A percentile compares a stretch with the other conserved stretches of the same genome.
Conservation (phyloP, 768 basidiomycete species). For the Candolleomyces efflorescens region DNA sequence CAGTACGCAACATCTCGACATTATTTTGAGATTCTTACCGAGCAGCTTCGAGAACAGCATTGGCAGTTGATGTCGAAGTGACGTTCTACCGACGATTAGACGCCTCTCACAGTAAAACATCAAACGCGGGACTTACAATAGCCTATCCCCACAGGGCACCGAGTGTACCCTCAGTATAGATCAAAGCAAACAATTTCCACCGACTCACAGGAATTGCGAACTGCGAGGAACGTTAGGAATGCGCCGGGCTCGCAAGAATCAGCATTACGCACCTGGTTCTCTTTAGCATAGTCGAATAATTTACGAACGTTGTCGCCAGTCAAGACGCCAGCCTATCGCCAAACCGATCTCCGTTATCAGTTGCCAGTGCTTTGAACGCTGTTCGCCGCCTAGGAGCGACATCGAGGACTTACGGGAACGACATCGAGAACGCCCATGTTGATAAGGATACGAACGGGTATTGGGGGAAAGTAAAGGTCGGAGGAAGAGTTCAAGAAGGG, state of each 20-base stretch:
- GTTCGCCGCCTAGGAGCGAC: not conserved
- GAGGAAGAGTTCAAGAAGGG: slow-evolving; percentile 6
- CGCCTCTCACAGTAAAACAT: not conserved
- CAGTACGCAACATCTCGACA: slow-evolving; percentile 8
- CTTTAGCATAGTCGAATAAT: slow-evolving; percentile 91
- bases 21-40: slow-evolving; percentile 43
- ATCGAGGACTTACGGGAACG: slow-evolving; percentile 60
- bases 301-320: slow-evolving; percentile 95
- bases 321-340: slow-evolving; percentile 79
- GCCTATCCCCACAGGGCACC: slow-evolving; percentile 39
- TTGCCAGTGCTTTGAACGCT: not conserved
- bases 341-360: slow-evolving; percentile 7
- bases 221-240: slow-evolving; percentile 27
- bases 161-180: slow-evolving; percentile 3
- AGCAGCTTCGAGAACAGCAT: slow-evolving; percentile 94
- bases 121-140: slow-evolving; percentile 54
- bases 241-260: not conserved
- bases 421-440: slow-evolving; percentile 80
- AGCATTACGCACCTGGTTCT: slow-evolving; percentile 60
- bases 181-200: not conserved
- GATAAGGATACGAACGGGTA: not conserved
- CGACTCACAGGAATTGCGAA: slow-evolving; percentile 81
- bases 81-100: slow-evolving; percentile 65
- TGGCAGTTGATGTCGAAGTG: slow-evolving; percentile 93
- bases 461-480: not conserved